Conservation (phyloP, 805 yeast genomes). For the Saccharomycopsis guyanensis region DNA sequence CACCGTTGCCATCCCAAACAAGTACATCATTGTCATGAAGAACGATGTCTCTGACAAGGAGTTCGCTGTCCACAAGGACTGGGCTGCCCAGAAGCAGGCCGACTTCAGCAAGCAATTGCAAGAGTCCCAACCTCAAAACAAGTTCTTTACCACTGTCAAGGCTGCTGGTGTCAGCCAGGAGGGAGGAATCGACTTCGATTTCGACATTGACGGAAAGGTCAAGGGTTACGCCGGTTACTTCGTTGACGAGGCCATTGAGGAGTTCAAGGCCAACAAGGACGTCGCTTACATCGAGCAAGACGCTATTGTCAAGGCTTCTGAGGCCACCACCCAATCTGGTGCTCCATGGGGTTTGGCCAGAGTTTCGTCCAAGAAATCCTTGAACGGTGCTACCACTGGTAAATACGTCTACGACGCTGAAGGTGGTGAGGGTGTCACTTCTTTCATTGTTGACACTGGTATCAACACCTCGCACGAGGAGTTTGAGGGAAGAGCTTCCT, state of each 20-base stretch:
- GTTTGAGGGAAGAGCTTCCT: constrained; percentile 51
- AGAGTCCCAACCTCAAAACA: constrained; percentile 29
- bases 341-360: constrained; percentile 77
- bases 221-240: constrained; percentile 84
- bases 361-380: constrained; percentile 56
- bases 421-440: constrained; percentile 54
- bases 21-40: constrained; percentile 83
- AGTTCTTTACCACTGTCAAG: constrained; percentile 32
- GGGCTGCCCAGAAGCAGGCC: constrained; percentile 51
- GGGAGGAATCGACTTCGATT: constrained; percentile 40
- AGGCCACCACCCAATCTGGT: constrained; percentile 44
- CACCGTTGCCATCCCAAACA: constrained; percentile 52
- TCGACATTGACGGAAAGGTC: constrained; percentile 49
- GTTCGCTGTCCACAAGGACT: constrained; percentile 56
- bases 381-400: constrained; percentile 49
- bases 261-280: constrained; percentile 58
- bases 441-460: constrained; percentile 52
- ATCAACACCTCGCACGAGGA: constrained; percentile 46
- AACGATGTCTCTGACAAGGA: constrained; percentile 46
- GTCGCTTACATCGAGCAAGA: constrained; percentile 62
- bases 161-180: constrained; percentile 36
- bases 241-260: constrained; percentile 63
- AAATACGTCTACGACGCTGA: constrained; percentile 52
- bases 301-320: constrained; percentile 46
- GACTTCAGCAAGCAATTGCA: constrained; percentile 32